Base-by-base conservation (phyloP, 139 green algal genomes). In the Coccomyxa sp. region DNA sequence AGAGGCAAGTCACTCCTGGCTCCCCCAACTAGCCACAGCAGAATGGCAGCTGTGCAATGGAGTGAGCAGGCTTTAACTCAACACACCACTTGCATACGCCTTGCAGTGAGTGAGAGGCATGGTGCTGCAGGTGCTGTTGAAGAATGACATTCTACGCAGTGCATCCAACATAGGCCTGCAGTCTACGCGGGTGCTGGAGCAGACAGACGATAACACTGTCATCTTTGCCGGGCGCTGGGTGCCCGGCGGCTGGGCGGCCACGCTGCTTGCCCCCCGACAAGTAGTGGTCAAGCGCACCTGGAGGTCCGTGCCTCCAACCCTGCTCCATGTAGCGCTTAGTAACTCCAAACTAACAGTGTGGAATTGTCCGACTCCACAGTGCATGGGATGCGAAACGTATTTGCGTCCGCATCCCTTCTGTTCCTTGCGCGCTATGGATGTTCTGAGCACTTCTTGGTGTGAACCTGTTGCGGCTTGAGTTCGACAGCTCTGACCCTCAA, bases 221-320 rank as follows among this genome's bases (percentile, higher is more conserved):
- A 25, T 71, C 1, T 71, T 71, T 25, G 21, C 63, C 63, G 63
- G 63, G 63, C 18, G 18, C 18, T 71, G 63, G 63, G 18, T 28
- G 63, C 63, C 63, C 4, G 63, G 63, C 21, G 82, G 82, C 28
- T 82, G 82, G 74, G 27, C 67, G 0, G 23, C 18, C 16, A 38
- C 25, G 18, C n/a, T 86, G 27, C 23, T 86, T n/a, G 82, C 82
- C 32, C 82, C 71, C 51, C 15, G 82, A 45, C 10, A 86, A 9
- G 67, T 86, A n/a, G 74, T 82, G 17, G 21, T 82, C 58, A 67
- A 86, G 25, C 58, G 82, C 45, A 82, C 60, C 38, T 86, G 82
- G 82, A 30, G 82, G 67, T 67, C 45, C 23, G 82, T 82, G 11
- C 21, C 25, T 27, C 23, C 21, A 75, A 75, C 25, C 25, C 9